A percentile compares a stretch with the other conserved stretches of the same genome.
Conservation (phyloP, 768 basidiomycete genomes). For the Gloeophyllum trabeum region DNA sequence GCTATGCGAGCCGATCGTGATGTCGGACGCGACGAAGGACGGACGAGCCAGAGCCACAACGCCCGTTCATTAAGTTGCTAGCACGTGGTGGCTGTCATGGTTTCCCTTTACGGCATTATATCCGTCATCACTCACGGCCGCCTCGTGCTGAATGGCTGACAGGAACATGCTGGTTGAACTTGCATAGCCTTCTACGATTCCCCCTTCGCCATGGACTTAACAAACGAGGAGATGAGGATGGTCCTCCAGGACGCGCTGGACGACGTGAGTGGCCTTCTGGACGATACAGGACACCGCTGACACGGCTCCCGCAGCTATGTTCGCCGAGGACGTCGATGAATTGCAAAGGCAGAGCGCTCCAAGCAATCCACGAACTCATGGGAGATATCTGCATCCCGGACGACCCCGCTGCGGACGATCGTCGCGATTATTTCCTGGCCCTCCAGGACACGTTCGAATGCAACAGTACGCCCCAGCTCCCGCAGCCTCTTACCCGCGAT, state of each 20-base stretch:
- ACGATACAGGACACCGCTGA: background rate
- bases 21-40: too few species aligned
- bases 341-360: conserved; percentile 42
- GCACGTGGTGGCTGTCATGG: too few species aligned
- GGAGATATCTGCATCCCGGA: conserved; percentile 29
- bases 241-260: conserved; percentile 54
- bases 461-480: conserved; percentile 43
- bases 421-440: conserved; percentile 43
- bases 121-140: too few species aligned
- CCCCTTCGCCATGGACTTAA: too few species aligned
- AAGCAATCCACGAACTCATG: conserved; percentile 25
- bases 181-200: too few species aligned
- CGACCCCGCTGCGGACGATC: conserved; percentile 27
- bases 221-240: conserved; percentile 26
- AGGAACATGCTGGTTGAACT: too few species aligned
- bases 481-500: background rate
- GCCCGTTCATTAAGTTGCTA: too few species aligned
- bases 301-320: conserved; percentile 32
- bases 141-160: too few species aligned
- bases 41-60: too few species aligned
- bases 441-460: conserved; percentile 77
- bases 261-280: conserved; percentile 34
- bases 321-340: conserved; percentile 48
- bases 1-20: too few species aligned
- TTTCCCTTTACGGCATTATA: too few species aligned